Conservation (phyloP, 2,329 filamentous ascomycete species). For the Aaosphaeria pasadenensis region DNA sequence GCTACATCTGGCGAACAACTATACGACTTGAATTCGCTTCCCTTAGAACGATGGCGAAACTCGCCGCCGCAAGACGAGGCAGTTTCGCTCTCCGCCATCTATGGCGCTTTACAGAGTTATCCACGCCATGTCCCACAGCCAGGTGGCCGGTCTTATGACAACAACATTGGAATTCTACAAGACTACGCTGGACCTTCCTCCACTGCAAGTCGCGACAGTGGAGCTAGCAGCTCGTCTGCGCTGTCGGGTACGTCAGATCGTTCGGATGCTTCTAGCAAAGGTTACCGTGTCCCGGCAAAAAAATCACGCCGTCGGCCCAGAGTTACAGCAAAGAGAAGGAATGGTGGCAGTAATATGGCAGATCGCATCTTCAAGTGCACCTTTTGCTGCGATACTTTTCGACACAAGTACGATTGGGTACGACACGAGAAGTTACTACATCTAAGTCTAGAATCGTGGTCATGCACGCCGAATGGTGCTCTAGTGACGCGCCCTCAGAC, state of each 20-base stretch:
- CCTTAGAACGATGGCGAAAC: slow-evolving; percentile 63
- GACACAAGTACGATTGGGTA: slow-evolving; percentile 27
- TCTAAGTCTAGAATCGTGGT: slow-evolving; percentile 30
- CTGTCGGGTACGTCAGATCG: background rate
- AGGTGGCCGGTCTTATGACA: background rate
- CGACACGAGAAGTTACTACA: slow-evolving; percentile 26
- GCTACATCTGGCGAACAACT: background rate
- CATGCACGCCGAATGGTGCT: slow-evolving; percentile 54
- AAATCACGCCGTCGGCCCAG: background rate
- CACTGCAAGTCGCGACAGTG: background rate
- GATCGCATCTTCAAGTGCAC: slow-evolving; percentile 25
- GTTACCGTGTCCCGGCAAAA: background rate
- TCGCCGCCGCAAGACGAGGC: slow-evolving; percentile 66
- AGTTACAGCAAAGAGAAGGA: background rate
- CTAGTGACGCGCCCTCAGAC: slow-evolving; percentile 39
- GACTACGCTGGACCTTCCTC: background rate
- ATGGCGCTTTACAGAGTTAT: slow-evolving; percentile 49
- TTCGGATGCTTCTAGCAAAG: background rate
- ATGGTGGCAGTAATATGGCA: slow-evolving; percentile 5
- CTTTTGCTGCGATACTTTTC: slow-evolving; percentile 26
- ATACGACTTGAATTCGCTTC: slow-evolving; percentile 11
- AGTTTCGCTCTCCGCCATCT: slow-evolving; percentile 60
- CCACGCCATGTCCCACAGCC: background rate
- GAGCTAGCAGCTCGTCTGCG: background rate
- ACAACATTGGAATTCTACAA: background rate